Percentiles rank a stretch among this genome's conserved stretches.
These are phyloP conservation scores for Phytophthora podocarpi DNA, from an alignment of 352 stramenopile genomes.

Conservation along the genomic window DNA sequence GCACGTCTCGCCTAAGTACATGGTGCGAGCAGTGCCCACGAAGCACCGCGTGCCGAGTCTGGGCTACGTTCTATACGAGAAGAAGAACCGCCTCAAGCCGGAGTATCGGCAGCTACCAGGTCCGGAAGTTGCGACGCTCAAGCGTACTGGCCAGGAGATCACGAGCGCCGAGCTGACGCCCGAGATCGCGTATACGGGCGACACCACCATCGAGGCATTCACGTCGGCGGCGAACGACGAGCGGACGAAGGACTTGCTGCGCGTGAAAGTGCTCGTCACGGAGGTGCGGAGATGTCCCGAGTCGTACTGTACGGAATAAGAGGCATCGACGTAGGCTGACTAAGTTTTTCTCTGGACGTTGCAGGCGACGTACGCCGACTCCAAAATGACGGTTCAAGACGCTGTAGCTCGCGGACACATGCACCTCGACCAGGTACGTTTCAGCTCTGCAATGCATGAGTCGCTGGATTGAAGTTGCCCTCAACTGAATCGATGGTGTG, in stretches of 20 bases:
- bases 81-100: constrained; percentile 50
- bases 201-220: constrained; percentile 77
- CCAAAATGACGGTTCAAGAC: constrained; percentile 49
- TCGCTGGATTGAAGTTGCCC: background rate
- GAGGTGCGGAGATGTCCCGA: constrained; percentile 49
- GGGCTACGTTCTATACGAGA: constrained; percentile 78
- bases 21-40: constrained; percentile 71
- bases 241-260: constrained; percentile 53
- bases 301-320: constrained; percentile 11
- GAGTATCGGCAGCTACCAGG: constrained; percentile 50
- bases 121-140: constrained; percentile 55
- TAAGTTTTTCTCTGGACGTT: constrained; percentile 11
- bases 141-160: constrained; percentile 50
- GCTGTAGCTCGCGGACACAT: constrained; percentile 67
- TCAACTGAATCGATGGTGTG: constrained; percentile 18
- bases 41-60: constrained; percentile 76
- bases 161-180: constrained; percentile 40
- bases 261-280: constrained; percentile 74
- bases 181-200: constrained; percentile 84
- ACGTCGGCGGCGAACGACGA: constrained; percentile 12
- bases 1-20: constrained; percentile 58
- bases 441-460: constrained; percentile 2
- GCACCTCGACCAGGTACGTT: constrained; percentile 70
- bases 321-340: background rate
- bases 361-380: constrained; percentile 72